Evolutionary conservation across 768 basidiomycete genomes (phyloP).

Genomic region (Mycena indigotica): DNA sequence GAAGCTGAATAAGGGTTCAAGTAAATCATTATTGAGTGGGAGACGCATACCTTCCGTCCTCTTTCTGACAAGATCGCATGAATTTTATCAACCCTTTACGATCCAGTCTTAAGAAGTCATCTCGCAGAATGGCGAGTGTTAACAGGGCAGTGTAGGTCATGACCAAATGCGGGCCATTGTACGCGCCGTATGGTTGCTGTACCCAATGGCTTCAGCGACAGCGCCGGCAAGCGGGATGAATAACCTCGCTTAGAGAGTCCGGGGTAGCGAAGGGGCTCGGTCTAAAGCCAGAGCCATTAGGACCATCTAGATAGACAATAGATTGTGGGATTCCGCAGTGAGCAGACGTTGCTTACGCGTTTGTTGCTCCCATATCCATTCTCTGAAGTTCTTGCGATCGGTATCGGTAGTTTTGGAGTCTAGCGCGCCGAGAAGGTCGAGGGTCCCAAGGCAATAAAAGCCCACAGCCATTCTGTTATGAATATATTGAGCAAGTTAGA

Average conservation of each 20-base stretch:
- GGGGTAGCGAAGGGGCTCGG: slow-evolving; percentile 74
- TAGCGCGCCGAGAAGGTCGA: slow-evolving; percentile 73
- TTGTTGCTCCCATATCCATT: slow-evolving; percentile 93
- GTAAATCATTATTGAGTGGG: background rate
- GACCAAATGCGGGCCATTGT: slow-evolving; percentile 80
- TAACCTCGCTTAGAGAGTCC: slow-evolving; percentile 19
- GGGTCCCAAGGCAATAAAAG: slow-evolving; percentile 85
- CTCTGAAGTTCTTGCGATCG: slow-evolving; percentile 66
- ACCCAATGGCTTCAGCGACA: background rate
- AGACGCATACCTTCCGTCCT: slow-evolving; percentile 78
- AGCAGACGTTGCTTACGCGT: slow-evolving; percentile 44
- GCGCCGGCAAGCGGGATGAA: too few relatives aligned
- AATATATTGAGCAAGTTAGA: slow-evolving; percentile 17
- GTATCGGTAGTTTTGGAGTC: slow-evolving; percentile 45
- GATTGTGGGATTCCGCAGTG: slow-evolving; percentile 11
- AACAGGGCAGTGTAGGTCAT: slow-evolving; percentile 93
- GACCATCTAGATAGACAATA: slow-evolving; percentile 45
- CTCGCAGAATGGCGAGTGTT: slow-evolving; percentile 82
- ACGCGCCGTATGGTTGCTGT: slow-evolving; percentile 45
- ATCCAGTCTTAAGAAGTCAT: slow-evolving; percentile 76
- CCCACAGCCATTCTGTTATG: slow-evolving; percentile 70
- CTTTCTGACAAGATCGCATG: slow-evolving; percentile 69
- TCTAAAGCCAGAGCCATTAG: slow-evolving; percentile 68
- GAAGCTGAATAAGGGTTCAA: slow-evolving; percentile 48
- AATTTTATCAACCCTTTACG: slow-evolving; percentile 66